Evolutionary conservation across 202 grass and related monocot genomes (phyloP), one percentile per base, ranked within the genome.

Genomic region (Brachypodium distachyon): DNA sequence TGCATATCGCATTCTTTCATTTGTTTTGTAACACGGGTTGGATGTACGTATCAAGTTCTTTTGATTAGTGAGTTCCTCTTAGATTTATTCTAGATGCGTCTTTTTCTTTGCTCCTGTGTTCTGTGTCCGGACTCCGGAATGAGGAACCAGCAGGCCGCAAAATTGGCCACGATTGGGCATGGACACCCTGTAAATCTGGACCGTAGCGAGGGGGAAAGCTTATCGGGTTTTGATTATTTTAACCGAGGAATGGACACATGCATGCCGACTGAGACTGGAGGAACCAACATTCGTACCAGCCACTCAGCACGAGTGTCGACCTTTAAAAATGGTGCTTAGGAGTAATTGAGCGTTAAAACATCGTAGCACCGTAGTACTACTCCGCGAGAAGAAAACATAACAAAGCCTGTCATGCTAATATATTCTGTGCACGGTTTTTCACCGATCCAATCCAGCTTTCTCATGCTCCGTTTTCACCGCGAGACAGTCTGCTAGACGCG

Each of bases 1-100:
- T 36, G 78, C 55, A 37, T 63, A 47, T 82, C 55, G 54, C 19
- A 82, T 86, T 86, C 78, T 82, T 86, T 86, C 13, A 77, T 86
- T 72, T 77, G n/a, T 72, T 75, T 76, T 64, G 78, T 37, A 56
- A 59, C 75, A 25, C 61, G 65, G 44, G 12, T 53, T 22, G 67
- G 1, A 58, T 73, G 83, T 74, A 74, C 49, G 46, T 73, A 73
- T 18, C 13, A 67, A 68, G 53, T 74, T 60, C 7, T 27, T 58
- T 36, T 21, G 21, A 36, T 43, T 17, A 81, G 67, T 27, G 26
- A 61, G 54, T 34, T 28, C 48, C 16, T 34, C 17, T 65, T 52
- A 52, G 43, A 4, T 7, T 1, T 54, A 23, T 7, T 13, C 1
- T 7, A 21, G 5, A 12, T 1, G 10, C n/a, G n/a, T n/a, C n/a